A percentile compares a stretch with the other conserved stretches of the same genome.
Conservation (phyloP, 208 protist species). For the Zelonia costaricensis region DNA sequence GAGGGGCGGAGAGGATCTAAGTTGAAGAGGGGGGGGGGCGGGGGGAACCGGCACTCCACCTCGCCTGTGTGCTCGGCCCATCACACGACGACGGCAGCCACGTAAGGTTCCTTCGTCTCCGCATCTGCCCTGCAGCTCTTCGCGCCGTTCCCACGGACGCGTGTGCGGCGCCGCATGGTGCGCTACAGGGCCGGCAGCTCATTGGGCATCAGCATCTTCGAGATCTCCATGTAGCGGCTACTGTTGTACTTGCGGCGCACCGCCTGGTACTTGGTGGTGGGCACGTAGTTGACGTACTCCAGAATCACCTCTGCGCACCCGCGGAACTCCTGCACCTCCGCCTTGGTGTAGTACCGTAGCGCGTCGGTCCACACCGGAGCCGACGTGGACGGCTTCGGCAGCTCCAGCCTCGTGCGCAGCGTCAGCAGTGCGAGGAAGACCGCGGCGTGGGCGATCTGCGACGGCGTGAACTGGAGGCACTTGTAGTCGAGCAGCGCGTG, state of each 20-base stretch:
- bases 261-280: slow-evolving; percentile 85
- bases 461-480: slow-evolving; percentile 92
- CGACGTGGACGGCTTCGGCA: slow-evolving; percentile 11
- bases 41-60: too few species aligned
- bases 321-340: slow-evolving; percentile 59
- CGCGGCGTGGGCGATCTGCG: slow-evolving; percentile 90
- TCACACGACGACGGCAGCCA: too few species aligned
- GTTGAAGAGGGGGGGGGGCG: too few species aligned
- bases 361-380: slow-evolving; percentile 57
- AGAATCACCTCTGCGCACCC: slow-evolving; percentile 83
- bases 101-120: too few species aligned
- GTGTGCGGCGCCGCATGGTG: not conserved
- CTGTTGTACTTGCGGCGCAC: slow-evolving; percentile 89
- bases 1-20: too few species aligned
- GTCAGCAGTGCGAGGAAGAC: slow-evolving; percentile 89
- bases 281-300: slow-evolving; percentile 74
- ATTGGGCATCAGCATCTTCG: slow-evolving; percentile 68
- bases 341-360: slow-evolving; percentile 71
- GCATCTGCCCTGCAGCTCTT: not conserved
- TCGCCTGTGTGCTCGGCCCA: too few species aligned
- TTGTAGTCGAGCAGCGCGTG: slow-evolving; percentile 88
- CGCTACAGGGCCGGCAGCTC: slow-evolving; percentile 40
- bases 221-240: slow-evolving; percentile 72
- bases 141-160: not conserved
- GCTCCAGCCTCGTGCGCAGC: slow-evolving; percentile 50